Base-by-base conservation (phyloP, 2,329 filamentous ascomycete species). In the Sarocladium strictum region DNA sequence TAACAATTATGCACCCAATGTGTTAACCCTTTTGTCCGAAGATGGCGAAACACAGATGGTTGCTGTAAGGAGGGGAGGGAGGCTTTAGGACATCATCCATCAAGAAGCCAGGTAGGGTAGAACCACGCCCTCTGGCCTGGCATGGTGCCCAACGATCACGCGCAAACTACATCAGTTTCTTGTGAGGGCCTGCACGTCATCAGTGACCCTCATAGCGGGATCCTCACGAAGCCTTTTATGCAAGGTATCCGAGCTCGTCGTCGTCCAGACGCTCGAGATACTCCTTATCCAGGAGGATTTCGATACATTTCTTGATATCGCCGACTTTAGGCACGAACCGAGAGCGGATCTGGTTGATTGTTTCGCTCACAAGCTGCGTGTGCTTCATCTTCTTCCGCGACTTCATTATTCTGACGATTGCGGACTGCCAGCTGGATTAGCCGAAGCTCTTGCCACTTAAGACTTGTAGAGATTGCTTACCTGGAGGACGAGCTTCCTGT, bases 281-380 rank as follows among this genome's bases (percentile, higher is more conserved):
- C 71, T 99, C 94, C 78, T 99, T 99, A 78, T 99, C 94, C 60
- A 99, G 86, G 38, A 99, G 80, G 60, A 96, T 96, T 72, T 99
- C 94, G 69, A 99, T 97, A 72, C 94, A 97, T 77, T 97, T 99
- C 79, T 99, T 99, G 81, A 99, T 99, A 63, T 99, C 94, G 15
- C 84, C 79, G 27, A 99, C 82, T 74, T 96, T 96, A 38, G 94
- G 94, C 56, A 91, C 85, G 72, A 99, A 99, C 38, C 94, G 89
- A 40, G 85, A 86, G 69, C 89, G 90, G 70, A 99, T 97, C 72
- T 97, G 94, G 66, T 86, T 87, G 69, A 99, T 97, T 23, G 92
- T 95, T 74, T 99, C 94, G 66, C 90, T 87, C 54, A 99, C 91
- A 12, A 99, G 85, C 67, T 94, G 88, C 58, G 87, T 85, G 74